These are phyloP conservation scores for Capsicum chinense DNA, from an alignment of 257 asterid genomes.

Conservation along the genomic window DNA sequence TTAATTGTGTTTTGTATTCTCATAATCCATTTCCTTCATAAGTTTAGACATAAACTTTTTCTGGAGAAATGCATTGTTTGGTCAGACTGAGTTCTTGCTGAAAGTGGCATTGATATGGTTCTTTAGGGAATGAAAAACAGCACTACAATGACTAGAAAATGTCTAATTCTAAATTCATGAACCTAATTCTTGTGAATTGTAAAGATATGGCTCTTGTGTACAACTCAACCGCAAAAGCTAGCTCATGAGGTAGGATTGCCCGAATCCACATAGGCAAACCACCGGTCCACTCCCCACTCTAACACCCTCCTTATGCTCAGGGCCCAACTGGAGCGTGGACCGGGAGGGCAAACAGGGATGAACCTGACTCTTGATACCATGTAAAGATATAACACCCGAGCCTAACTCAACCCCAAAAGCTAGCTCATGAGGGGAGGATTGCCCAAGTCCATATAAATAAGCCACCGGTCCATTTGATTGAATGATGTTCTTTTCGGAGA, in stretches of 20 bases:
- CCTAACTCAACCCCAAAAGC: background rate
- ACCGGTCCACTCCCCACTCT: background rate
- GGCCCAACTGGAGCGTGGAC: background rate
- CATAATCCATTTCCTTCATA: slow-evolving; percentile 1
- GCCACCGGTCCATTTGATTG: background rate
- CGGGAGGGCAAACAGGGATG: background rate
- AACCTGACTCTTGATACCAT: background rate
- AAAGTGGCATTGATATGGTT: slow-evolving; percentile 20
- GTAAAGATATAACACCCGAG: background rate
- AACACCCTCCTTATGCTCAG: background rate
- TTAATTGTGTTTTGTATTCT: background rate
- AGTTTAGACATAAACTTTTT: background rate
- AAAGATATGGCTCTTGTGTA: background rate
- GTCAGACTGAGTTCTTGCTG: background rate
- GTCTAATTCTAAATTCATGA: background rate
- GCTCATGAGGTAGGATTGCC: background rate
- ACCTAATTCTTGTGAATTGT: background rate
- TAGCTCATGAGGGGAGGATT: background rate
- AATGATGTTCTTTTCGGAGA: background rate
- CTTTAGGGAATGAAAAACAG: background rate
- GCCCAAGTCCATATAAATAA: background rate
- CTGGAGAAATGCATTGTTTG: background rate
- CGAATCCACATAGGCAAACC: background rate
- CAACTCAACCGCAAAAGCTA: background rate
- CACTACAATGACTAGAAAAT: background rate